phyloP scores from a whole-genome alignment of 2,329 filamentous ascomycete genomes.

The Achaetomium macrosporum region DNA sequence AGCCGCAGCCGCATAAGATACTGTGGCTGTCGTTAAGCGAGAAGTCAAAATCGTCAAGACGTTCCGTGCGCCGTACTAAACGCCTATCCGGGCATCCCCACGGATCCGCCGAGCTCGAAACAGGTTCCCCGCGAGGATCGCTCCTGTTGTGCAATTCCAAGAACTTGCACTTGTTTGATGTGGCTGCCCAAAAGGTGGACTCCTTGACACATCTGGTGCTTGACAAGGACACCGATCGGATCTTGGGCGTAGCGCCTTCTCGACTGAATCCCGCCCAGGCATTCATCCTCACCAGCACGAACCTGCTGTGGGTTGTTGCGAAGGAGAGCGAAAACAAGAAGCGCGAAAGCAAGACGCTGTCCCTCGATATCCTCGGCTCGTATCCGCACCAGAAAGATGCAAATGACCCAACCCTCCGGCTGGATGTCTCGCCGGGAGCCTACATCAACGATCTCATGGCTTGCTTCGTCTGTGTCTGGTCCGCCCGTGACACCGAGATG shows the following conservation, averaged over 20 bases:
- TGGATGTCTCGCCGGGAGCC: slow-evolving; percentile 32
- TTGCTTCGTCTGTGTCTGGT: slow-evolving; percentile 26
- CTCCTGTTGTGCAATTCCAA: slow-evolving; percentile 19
- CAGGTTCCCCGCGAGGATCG: neutral
- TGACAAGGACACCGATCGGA: slow-evolving; percentile 32
- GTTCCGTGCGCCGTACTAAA: neutral
- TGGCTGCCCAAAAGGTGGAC: slow-evolving; percentile 1
- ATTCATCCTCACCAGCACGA: slow-evolving; percentile 52
- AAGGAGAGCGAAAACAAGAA: slow-evolving; percentile 11
- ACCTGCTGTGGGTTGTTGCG: slow-evolving; percentile 38
- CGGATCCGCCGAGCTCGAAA: neutral
- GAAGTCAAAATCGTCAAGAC: slow-evolving; percentile 8
- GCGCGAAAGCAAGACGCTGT: slow-evolving; percentile 8
- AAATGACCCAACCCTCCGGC: slow-evolving; percentile 34
- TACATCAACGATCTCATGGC: slow-evolving; percentile 10
- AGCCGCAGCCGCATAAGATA: slow-evolving; percentile 37
- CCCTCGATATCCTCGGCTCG: slow-evolving; percentile 24
- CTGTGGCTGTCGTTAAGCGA: slow-evolving; percentile 28
- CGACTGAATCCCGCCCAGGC: slow-evolving; percentile 43
- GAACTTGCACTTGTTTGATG: slow-evolving; percentile 18
- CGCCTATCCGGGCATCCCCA: neutral
- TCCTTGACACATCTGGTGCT: slow-evolving; percentile 20
- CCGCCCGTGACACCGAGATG: slow-evolving; percentile 20
- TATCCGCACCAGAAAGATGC: slow-evolving; percentile 36
- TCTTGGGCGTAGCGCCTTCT: slow-evolving; percentile 52